Evolutionary conservation across 2,329 filamentous ascomycete species (phyloP), one percentile per base, ranked within the genome.

Genomic region (Cladosporium sp.): DNA sequence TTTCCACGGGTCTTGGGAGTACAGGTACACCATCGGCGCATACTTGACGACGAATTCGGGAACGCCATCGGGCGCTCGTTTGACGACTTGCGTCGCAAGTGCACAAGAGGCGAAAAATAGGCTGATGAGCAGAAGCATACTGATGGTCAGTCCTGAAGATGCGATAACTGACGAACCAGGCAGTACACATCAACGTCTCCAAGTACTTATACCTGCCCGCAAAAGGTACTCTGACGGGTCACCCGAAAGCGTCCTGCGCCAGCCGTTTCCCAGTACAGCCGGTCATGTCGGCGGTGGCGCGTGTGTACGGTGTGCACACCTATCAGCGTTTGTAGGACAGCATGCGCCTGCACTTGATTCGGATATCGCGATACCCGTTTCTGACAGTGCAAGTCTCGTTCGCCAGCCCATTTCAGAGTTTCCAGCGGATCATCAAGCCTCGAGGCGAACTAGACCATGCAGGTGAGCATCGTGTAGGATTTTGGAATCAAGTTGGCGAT

Each of bases 111-210:
- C 25, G 21, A 34, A 46, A n/a, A 23, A 26, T 10, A 63, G 32
- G 23, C 53, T 11, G 11, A 25, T 5, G 60, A 57, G 56, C 6
- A 21, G 28, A 4, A 51, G n/a, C 58, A 61, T 61, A n/a, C 75
- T 92, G 76, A 86, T 80, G 73, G 82, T 85, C 86, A 90, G 73
- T 92, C 70, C 86, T 87, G 68, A 79, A 88, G 8, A 73, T 11
- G 21, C 16, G 14, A 58, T 11, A n/a, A n/a, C n/a, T n/a, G 34
- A 13, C 30, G 18, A 32, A 23, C 13, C 32, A 4, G 30, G 18
- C 18, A 23, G 18, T 21, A 36, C 18, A 25, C 10, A 10, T 57
- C 32, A 36, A 25, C 54, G 32, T 11, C 21, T 7, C 5, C 21
- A 11, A 18, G 54, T 36, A 16, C 28, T 25, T 57, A 34, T 57